Conservation (phyloP, 139 green algal species). For the Axilococcus clingmanii region DNA sequence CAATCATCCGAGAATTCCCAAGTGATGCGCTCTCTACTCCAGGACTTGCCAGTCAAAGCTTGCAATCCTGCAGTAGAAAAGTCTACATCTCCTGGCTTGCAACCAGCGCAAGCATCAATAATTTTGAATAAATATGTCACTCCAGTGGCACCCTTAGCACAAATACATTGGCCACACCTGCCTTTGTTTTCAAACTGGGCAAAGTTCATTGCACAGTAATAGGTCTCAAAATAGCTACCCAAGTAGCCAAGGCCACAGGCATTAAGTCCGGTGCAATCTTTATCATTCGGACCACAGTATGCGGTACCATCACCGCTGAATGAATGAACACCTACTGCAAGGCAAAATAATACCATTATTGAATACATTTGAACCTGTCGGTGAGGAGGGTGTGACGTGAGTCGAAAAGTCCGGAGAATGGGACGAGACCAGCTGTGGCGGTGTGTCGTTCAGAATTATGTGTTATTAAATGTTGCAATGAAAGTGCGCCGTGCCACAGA, state of each 20-base stretch:
- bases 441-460: no score
- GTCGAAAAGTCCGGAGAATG: no score
- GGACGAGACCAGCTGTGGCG: no score
- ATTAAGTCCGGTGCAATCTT: neutral
- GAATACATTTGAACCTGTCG: no score
- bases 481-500: no score
- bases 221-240: neutral
- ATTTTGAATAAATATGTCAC: slow-evolving; percentile 3
- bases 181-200: neutral
- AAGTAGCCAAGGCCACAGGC: neutral
- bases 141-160: neutral
- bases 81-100: slow-evolving; percentile 5
- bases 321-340: neutral
- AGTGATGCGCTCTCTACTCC: slow-evolving; percentile 11
- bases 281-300: neutral
- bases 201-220: neutral
- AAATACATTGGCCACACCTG: neutral
- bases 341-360: no score
- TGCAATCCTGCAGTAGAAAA: slow-evolving; percentile 14
- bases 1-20: no score
- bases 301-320: neutral
- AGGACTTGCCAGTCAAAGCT: slow-evolving; percentile 10
- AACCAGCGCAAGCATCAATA: slow-evolving; percentile 4
- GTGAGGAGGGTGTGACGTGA: no score
- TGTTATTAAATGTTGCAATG: no score